Conservation (phyloP, 139 green algal genomes). For the Volvox reticuliferus region DNA sequence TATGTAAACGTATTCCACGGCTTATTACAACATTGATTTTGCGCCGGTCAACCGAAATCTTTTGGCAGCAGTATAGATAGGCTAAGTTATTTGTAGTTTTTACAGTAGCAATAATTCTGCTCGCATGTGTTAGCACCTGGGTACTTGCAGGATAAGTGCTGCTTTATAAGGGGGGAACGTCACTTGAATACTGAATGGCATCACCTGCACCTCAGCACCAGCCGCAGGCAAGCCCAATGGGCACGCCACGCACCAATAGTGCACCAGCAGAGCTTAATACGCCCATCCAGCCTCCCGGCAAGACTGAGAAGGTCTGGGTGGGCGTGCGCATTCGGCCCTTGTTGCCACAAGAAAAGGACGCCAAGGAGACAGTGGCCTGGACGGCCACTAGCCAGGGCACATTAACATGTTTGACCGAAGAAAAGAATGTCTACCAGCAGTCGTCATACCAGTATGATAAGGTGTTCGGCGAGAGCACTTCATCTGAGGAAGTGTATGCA, state of each 20-base stretch:
- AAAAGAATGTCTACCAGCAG: constrained; percentile 47
- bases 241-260: not conserved
- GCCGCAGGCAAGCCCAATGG: not conserved
- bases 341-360: constrained; percentile 52
- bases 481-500: constrained; percentile 64
- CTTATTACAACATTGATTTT: not conserved
- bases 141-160: not conserved
- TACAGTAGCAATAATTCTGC: not conserved
- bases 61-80: too few species aligned
- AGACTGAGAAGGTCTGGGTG: constrained; percentile 64
- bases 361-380: constrained; percentile 55
- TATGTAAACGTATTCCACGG: too few species aligned
- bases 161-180: too few species aligned
- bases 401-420: constrained; percentile 47
- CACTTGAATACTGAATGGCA: constrained; percentile 3
- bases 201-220: not conserved
- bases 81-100: not conserved
- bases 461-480: constrained; percentile 51
- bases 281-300: not conserved
- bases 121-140: not conserved
- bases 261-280: not conserved
- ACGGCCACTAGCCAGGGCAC: constrained; percentile 22
- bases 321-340: constrained; percentile 66
- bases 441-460: constrained; percentile 55
- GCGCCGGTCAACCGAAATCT: not conserved